A percentile compares a stretch with the other conserved stretches of the same genome.
Conservation (phyloP, 2,329 filamentous ascomycete species). For the Aspergillus ustus region DNA sequence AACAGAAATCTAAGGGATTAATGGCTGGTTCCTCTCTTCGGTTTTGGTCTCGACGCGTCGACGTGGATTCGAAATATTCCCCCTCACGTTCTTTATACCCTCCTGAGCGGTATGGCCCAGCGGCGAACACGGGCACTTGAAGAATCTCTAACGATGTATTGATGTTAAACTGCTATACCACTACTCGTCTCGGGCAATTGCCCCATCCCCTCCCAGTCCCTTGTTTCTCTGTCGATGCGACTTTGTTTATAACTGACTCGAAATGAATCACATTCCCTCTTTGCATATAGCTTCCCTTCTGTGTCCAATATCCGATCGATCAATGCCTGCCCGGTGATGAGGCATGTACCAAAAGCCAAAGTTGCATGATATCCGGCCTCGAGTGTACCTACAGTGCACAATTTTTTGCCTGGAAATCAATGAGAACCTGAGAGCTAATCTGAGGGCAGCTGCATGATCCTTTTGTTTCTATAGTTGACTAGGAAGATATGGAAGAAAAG, state of each 20-base stretch:
- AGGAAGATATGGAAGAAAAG: neutral
- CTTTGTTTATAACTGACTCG: conserved; percentile 49
- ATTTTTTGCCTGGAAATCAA: conserved; percentile 43
- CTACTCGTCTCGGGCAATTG: neutral
- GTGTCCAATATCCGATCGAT: neutral
- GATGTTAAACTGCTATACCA: neutral
- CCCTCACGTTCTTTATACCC: no score
- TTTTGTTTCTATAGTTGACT: neutral
- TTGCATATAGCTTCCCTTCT: conserved; percentile 2
- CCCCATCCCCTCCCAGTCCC: neutral
- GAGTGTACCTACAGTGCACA: conserved; percentile 19
- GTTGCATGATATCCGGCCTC: conserved; percentile 49
- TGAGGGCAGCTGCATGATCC: conserved; percentile 37
- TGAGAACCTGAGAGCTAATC: conserved; percentile 55
- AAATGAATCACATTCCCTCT: conserved; percentile 17
- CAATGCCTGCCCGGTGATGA: conserved; percentile 44
- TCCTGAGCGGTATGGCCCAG: neutral
- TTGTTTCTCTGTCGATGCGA: neutral
- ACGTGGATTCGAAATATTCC: no score
- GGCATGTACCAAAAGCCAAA: conserved; percentile 49
- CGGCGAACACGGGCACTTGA: neutral
- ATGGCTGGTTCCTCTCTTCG: neutral
- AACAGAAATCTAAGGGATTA: conserved; percentile 55
- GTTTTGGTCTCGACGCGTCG: neutral
- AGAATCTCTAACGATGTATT: neutral